These are phyloP conservation scores for Boletus subcaerulescens DNA, from an alignment of 768 basidiomycete species.

Conservation along the genomic window DNA sequence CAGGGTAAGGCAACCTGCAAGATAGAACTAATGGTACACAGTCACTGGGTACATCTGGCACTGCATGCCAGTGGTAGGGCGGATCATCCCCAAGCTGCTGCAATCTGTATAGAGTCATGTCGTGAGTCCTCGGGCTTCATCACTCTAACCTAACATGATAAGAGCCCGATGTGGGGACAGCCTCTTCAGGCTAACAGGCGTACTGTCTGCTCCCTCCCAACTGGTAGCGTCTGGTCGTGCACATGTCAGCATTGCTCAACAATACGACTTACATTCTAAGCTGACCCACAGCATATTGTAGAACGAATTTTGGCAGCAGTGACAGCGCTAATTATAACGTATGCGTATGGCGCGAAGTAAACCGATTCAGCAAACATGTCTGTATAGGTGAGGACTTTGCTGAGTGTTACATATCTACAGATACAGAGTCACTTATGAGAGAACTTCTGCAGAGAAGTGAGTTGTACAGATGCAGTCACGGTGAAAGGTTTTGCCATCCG, in stretches of 20 bases:
- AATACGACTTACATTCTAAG: background rate
- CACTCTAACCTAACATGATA: too few relatives aligned
- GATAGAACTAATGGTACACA: too few relatives aligned
- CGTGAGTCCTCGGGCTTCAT: too few relatives aligned
- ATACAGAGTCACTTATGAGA: background rate
- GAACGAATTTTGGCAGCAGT: background rate
- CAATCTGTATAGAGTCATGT: too few relatives aligned
- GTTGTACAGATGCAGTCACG: background rate
- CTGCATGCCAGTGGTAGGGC: too few relatives aligned
- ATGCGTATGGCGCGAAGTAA: background rate
- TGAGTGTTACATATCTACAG: background rate
- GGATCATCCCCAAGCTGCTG: too few relatives aligned
- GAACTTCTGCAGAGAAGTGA: background rate
- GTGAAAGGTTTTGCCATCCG: background rate
- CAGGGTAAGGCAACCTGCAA: too few relatives aligned
- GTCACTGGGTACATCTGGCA: too few relatives aligned
- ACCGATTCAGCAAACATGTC: background rate
- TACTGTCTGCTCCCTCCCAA: background rate
- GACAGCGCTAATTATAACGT: background rate
- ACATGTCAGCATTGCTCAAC: background rate
- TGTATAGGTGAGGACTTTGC: background rate
- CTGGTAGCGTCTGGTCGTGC: background rate
- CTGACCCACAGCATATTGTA: background rate
- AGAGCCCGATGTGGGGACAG: too few relatives aligned
- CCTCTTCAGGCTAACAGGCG: background rate